Percentiles rank a stretch among this genome's conserved stretches.
Evolutionary conservation across 1,139 yeast genomes (phyloP).

Genomic region (Pichia sp.): DNA sequence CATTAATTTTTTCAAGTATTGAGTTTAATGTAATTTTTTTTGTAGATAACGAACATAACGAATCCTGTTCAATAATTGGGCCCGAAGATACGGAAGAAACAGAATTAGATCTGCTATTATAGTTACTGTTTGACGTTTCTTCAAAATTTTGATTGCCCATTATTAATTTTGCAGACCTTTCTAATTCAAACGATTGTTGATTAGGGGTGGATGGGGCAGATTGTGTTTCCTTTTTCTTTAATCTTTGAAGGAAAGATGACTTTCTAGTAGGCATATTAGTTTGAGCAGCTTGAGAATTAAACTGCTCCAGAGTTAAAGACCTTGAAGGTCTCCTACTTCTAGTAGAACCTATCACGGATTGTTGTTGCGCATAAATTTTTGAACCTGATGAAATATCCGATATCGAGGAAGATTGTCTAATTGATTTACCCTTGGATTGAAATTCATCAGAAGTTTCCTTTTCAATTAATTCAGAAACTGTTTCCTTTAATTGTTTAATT

Average conservation of each 20-base stretch:
- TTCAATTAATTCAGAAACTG: constrained; percentile 6
- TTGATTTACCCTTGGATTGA: not conserved
- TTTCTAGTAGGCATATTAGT: constrained; percentile 3
- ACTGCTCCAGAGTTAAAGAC: not conserved
- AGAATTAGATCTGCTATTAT: not conserved
- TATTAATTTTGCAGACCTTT: not conserved
- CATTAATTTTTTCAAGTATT: constrained; percentile 5
- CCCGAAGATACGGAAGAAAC: constrained; percentile 1
- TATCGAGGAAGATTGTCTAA: not conserved
- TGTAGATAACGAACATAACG: constrained; percentile 22
- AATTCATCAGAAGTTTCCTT: not conserved
- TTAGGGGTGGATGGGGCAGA: constrained; percentile 7
- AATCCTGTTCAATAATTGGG: not conserved
- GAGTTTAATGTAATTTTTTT: not conserved
- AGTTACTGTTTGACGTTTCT: constrained; percentile 16
- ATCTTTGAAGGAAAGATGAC: constrained; percentile 7
- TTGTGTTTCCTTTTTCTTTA: constrained; percentile 7
- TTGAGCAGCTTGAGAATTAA: not conserved
- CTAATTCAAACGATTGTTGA: constrained; percentile 1
- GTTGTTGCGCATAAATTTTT: not conserved
- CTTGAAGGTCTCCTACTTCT: not conserved
- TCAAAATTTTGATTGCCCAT: not conserved
- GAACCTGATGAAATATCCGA: not conserved
- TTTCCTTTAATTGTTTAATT: constrained; percentile 16
- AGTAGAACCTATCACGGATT: not conserved